Evolutionary conservation across 108 stramenopile genomes (phyloP), one percentile per base, ranked within the genome.

Genomic region (Cyclotella baltica): DNA sequence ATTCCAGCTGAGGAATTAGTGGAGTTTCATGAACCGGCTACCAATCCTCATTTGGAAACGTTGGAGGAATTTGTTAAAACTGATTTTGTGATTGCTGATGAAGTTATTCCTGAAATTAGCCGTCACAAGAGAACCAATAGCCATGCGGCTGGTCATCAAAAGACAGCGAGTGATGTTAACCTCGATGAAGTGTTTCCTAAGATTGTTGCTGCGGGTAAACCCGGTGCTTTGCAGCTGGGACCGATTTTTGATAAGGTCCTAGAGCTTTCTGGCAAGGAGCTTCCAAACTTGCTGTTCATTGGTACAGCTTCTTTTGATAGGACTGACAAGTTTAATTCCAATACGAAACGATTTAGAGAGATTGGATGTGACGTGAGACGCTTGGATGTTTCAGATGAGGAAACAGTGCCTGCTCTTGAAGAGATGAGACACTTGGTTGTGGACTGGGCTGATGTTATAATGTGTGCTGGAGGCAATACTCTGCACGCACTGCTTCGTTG

Each of bases 261-360:
- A 8, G 73, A 67, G 35, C 65, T 80, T 4, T 59, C 73, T 0
- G 67, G 64, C 22, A 23, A 23, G 66, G 66, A 66, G 16, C 46
- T 37, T 13, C 79, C 79, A 1, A 80, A 80, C 18, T 18, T 80
- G 11, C 34, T 80, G 18, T 80, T 68, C 56, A 74, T 80, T 25
- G 79, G 79, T 25, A 80, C 79, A 31, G 66, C 79, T 0, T 74
- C 58, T 16, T 80, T 74, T 52, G 79, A 80, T 67, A 38, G 79
- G 3, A 62, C 65, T 3, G 73, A 68, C 35, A 78, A 57, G 46
- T 78, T 65, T 35, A 20, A 55, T 36, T 22, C 2, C 22, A 28
- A 40, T 15, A 80, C 79, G 8, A 48, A 52, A 35, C 11, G 43
- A 11, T 78, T 78, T 40, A 61, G 77, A 28, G 64, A 72, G 4